Base-by-base conservation (phyloP, 768 basidiomycete genomes). In the Phanerochaete sordida region DNA sequence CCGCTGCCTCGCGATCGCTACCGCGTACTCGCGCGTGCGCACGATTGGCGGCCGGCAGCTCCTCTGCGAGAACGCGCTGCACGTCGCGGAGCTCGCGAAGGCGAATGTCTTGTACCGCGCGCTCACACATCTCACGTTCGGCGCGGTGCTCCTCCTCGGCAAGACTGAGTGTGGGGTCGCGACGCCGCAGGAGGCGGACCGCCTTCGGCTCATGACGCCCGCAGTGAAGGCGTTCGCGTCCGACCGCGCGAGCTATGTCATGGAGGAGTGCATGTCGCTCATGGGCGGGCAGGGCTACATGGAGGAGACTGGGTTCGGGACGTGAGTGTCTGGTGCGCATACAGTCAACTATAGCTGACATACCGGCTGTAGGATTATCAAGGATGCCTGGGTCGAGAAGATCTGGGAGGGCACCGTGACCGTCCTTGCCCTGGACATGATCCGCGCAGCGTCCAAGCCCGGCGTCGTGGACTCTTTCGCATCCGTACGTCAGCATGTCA, bases 251-350 rank as follows among this genome's bases (percentile, higher is more conserved):
- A 79, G 78, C 55, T 67, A 77, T 0, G 86, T 83, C 2, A 85
- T 91, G 76, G 86, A 88, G 61, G 86, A 90, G 64, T 81, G 86
- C 33, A 91, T 92, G 88, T 75, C 83, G 31, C 76, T 84, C 5
- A 73, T 91, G 1, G 90, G 91, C 24, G 90, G 90, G 1, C 84
- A 86, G 50, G 91, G 91, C 0, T 93, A 91, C 66, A 92, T 92
- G 89, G 87, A 89, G 64, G 91, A 93, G 71, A 90, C 83, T 58
- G 84, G 82, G 1, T 83, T 92, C 50, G 87, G 84, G 9, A 75
- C 84, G 75, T 78, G 62, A 59, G 74, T 61, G 12, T n/a, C 16
- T 1, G 5, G 24, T 27, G 28, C 16, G 4, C 24, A 7, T 47
- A 52, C 31, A 24, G 28, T 45, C 8, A 6, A 27, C n/a, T 24